These are phyloP conservation scores for Typha latifolia DNA, from an alignment of 176 grass and related monocot species.

Conservation along the genomic window DNA sequence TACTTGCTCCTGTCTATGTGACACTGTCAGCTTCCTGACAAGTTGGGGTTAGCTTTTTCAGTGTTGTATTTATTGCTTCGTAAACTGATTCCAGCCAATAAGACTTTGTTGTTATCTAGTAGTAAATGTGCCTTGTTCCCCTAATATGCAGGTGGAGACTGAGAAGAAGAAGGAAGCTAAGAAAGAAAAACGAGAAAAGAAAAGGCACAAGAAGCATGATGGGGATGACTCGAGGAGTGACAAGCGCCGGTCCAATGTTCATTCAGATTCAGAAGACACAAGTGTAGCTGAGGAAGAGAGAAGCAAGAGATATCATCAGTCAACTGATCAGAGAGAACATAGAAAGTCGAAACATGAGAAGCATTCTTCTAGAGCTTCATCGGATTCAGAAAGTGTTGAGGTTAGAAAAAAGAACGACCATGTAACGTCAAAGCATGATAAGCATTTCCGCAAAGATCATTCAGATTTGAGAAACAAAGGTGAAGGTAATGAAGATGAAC, in stretches of 20 bases:
- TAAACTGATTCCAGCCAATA: too few relatives aligned
- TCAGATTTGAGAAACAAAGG: conserved; percentile 20
- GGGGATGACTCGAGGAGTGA: conserved; percentile 47
- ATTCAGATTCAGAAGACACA: conserved; percentile 47
- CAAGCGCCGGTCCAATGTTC: conserved; percentile 24
- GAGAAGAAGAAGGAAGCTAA: conserved; percentile 72
- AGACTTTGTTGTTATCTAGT: too few relatives aligned
- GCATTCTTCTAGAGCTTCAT: conserved; percentile 24
- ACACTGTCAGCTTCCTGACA: too few relatives aligned
- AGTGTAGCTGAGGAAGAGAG: conserved; percentile 35
- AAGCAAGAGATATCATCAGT: conserved; percentile 29
- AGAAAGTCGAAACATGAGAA: conserved; percentile 46
- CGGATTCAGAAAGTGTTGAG: conserved; percentile 24
- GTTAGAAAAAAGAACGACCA: conserved; percentile 22
- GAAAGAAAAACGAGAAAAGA: conserved; percentile 45
- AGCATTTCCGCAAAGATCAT: conserved; percentile 18
- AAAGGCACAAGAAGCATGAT: conserved; percentile 55
- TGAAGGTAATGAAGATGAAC: conserved; percentile 30
- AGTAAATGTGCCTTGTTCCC: neutral
- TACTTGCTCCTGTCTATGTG: too few relatives aligned
- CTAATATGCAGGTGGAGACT: conserved; percentile 52
- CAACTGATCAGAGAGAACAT: conserved; percentile 24
- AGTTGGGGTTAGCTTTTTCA: too few relatives aligned
- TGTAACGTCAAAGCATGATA: conserved; percentile 22
- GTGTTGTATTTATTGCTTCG: too few relatives aligned